Evolutionary conservation across 1,284 basidiomycete genomes (phyloP), one percentile per base, ranked within the genome.

Genomic region (Puccinia sorghi): DNA sequence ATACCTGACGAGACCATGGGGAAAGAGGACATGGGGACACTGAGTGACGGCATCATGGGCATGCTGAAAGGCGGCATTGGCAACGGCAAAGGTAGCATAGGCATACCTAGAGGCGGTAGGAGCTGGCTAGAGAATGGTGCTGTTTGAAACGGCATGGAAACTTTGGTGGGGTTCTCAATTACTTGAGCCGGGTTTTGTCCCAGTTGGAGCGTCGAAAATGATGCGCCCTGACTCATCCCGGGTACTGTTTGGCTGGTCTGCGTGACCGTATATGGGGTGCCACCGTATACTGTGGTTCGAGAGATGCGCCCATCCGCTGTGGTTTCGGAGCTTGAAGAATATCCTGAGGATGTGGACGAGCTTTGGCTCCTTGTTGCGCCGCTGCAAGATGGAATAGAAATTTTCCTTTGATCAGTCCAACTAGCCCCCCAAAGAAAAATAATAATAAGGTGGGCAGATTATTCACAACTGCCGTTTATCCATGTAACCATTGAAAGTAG

Each of bases 101-200:
- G 66, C 50, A 69, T 48, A 4, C 66, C 50, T 17, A 69, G 17
- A 66, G 64, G n/a, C 39, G 25, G 64, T 12, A 66, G 41, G 20
- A 41, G 61, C 46, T n/a, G 61, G 37, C 37, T 64, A 9, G 41
- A 15, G 25, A 64, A 64, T 22, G 37, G 61, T 3, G 3, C 9
- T 52, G 66, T 43, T 69, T 20, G 66, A 52, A 69, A 52, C 1
- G 66, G 32, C 25, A n/a, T 48, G 20, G 66, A 25, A 25, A 69
- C 3, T 20, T 15, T 52, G 8, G 46, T 9, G 50, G 66, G 6
- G 27, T 69, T 20, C 43, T 27, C 46, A 6, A 69, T 32, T 48
- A 69, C 13, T 52, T 69, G 66, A 48, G 66, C 46, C n/a, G 25
- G 46, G 20, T 69, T 69, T 69, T 69, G 66, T 52, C 66, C 66